Evolutionary conservation across 1,284 basidiomycete genomes (phyloP), one percentile per base, ranked within the genome.

Genomic region (Boletus semigastroideus): DNA sequence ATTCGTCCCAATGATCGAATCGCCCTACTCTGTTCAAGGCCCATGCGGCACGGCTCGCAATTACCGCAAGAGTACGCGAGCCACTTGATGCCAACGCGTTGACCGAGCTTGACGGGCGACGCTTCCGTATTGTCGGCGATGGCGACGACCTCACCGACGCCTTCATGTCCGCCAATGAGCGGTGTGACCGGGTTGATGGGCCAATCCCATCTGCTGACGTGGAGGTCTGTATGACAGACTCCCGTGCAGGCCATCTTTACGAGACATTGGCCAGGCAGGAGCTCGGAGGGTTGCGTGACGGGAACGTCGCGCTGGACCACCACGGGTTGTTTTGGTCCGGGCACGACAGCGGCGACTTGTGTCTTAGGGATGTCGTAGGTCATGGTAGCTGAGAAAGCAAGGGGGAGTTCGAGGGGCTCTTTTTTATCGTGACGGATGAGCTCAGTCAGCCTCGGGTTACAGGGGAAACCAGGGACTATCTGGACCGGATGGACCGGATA

Each of bases 21-120:
- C 57, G 52, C 70, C 79, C 42, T 50, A 84, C 84, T 78, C 70
- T 87, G 85, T 65, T 94, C 92, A 49, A 78, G 72, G 37, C 84
- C 89, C 57, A 80, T 80, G 55, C 79, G 77, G 70, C 93, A 94
- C 59, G 78, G 79, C 65, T 90, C 86, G 70, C 91, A 94, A 61
- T 86, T 74, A 38, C 85, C 59, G 63, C 78, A 92, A 50, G 79
- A 83, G 63, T 85, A 77, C 8, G 86, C 87, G 36, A 90, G 73
- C 89, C 90, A 91, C 69, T 95, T 95, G 76, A 96, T 84, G 8
- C 93, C 92, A 42, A 95, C 92, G 13, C 87, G 80, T 57, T 93
- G 85, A 22, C 92, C 91, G 28, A 93, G 55, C 59, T 84, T 78
- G 57, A 87, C 80, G 2, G 82, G 80, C 10, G 83, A 83, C 52